phyloP scores from a whole-genome alignment of 441 rosid species.

The Adansonia rubrostipa region DNA sequence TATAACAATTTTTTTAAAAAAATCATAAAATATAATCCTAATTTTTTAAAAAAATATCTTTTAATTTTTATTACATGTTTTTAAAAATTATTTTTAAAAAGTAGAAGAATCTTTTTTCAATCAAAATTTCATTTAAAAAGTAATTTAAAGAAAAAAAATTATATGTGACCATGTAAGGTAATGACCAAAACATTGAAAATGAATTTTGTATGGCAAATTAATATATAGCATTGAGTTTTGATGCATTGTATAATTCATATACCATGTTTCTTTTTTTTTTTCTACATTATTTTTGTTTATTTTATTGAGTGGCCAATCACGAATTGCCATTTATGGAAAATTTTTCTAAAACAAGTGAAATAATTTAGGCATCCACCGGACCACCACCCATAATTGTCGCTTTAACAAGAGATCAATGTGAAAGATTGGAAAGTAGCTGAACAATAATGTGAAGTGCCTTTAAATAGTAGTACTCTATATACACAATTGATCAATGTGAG shows the following conservation, averaged over 20 bases:
- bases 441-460: background rate
- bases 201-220: background rate
- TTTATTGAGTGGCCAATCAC: background rate
- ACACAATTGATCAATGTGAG: background rate
- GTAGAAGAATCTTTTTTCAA: too few species aligned
- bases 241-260: background rate
- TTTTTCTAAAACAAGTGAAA: conserved; percentile 16
- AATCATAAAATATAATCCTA: too few species aligned
- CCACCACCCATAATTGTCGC: background rate
- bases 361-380: background rate
- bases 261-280: background rate
- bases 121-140: too few species aligned
- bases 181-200: background rate
- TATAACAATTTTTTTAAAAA: too few species aligned
- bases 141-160: too few species aligned
- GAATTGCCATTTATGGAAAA: conserved; percentile 23
- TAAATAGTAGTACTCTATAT: background rate
- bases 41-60: too few species aligned
- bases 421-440: background rate
- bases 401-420: background rate
- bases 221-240: background rate
- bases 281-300: background rate
- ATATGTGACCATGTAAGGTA: background rate
- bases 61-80: too few species aligned
- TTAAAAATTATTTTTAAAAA: too few species aligned